Evolutionary conservation across 75 land plant genomes (phyloP), one percentile per base, ranked within the genome.

Genomic region (Pinus taeda): DNA sequence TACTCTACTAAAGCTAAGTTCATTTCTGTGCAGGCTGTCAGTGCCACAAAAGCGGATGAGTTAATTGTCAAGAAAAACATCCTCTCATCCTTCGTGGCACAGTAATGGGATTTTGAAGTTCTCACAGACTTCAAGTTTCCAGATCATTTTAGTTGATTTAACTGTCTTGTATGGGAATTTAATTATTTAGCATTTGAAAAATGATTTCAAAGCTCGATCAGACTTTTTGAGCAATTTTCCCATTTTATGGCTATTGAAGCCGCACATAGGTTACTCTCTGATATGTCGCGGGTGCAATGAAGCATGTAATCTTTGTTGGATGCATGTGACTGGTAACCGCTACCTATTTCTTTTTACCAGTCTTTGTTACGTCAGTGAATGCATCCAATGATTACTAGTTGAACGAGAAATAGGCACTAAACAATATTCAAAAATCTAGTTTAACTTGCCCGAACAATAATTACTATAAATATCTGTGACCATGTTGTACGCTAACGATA

Each of bases 1-100:
- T 17, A 20, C 0, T 39, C 1, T 22, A 64, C 6, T 67, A 39
- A 67, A 29, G 22, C 30, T 65, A 18, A 45, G 37, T 12, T 24
- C 15, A 26, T 79, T 45, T 61, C 4, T 71, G 45, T 85, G 82
- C 94, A 94, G 97, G 77, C 95, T 59, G 86, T 94, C 58, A 94
- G 79, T 66, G 82, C 91, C 22, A 76, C 78, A 15, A 94, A 94
- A 82, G 95, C 90, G 45, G 97, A 94, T 39, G 97, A 94, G 62
- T 87, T 94, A 71, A 87, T 82, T 13, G 79, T 94, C 55, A 94
- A 90, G 93, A 94, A 87, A 82, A 94, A 94, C 77, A 88, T 94
- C 67, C 78, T 92, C 26, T 87, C 95, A 29, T 71, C 86, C 22
- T 92, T 94, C 76, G 77, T 75, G 66, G 73, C 71, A 74, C 74